Evolutionary conservation across 2,329 filamentous ascomycete genomes (phyloP).

Genomic region (Penicillium concentricum): DNA sequence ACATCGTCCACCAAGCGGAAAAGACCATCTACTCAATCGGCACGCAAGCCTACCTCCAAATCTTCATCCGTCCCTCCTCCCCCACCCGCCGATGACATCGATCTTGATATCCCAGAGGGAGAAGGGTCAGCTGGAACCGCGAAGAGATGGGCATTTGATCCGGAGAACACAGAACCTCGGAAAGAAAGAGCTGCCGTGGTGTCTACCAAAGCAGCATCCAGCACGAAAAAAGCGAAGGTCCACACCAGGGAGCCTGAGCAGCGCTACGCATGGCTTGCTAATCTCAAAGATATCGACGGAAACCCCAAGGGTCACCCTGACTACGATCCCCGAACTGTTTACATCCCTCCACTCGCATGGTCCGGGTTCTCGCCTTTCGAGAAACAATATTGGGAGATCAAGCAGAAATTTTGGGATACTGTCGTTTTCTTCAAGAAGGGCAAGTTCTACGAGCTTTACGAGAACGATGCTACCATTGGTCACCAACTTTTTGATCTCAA

Average conservation of each 20-base stretch:
- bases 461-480: constrained; percentile 94
- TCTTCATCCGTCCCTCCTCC: constrained; percentile 47
- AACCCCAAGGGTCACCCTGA: constrained; percentile 78
- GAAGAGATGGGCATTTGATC: constrained; percentile 76
- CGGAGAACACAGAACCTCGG: constrained; percentile 55
- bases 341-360: constrained; percentile 79
- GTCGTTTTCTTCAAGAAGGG: constrained; percentile 99
- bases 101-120: constrained; percentile 55
- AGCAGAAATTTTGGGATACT: constrained; percentile 95
- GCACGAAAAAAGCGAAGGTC: constrained; percentile 61
- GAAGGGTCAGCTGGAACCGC: constrained; percentile 66
- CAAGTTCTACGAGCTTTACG: constrained; percentile 98
- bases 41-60: constrained; percentile 38
- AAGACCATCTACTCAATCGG: constrained; percentile 51
- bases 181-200: constrained; percentile 47
- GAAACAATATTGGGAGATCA: constrained; percentile 99
- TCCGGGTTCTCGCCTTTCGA: constrained; percentile 87
- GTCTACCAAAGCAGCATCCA: constrained; percentile 34
- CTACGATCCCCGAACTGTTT: constrained; percentile 88
- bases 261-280: constrained; percentile 86
- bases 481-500: constrained; percentile 97
- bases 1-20: constrained; percentile 69
- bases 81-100: constrained; percentile 54
- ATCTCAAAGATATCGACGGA: constrained; percentile 79
- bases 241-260: constrained; percentile 79